These are phyloP conservation scores for Phoma sp. DNA, from an alignment of 2,329 filamentous ascomycete species.

Conservation along the genomic window DNA sequence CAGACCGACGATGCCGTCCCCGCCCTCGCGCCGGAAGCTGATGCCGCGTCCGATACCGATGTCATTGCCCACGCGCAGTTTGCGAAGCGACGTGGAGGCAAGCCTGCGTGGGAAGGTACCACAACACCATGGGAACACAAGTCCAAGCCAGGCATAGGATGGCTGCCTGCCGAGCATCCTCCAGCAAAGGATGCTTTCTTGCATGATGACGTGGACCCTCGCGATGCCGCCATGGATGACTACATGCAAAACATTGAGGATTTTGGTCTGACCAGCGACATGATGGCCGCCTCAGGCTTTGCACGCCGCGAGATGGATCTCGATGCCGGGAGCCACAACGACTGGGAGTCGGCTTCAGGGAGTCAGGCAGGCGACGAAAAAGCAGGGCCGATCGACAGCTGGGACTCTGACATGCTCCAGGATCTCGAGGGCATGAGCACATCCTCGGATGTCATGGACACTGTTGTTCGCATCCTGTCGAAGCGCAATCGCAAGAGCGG, in stretches of 20 bases:
- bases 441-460: conserved; percentile 54
- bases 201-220: conserved; percentile 26
- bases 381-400: conserved; percentile 37
- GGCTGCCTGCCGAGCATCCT: conserved; percentile 35
- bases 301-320: conserved; percentile 44
- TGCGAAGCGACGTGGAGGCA: conserved; percentile 33
- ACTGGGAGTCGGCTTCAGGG: conserved; percentile 35
- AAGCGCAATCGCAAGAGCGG: conserved; percentile 55
- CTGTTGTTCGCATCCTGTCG: conserved; percentile 52
- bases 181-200: conserved; percentile 33
- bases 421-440: conserved; percentile 60
- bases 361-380: conserved; percentile 19
- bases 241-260: conserved; percentile 72
- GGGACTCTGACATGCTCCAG: conserved; percentile 54
- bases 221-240: conserved; percentile 62
- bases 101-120: conserved; percentile 38
- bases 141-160: conserved; percentile 47
- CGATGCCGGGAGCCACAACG: conserved; percentile 40
- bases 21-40: not conserved
- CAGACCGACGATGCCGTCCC: not conserved
- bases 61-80: conserved; percentile 32
- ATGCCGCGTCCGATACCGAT: conserved; percentile 32
- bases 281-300: conserved; percentile 34
- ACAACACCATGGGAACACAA: conserved; percentile 41
- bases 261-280: conserved; percentile 48